A percentile compares a stretch with the other conserved stretches of the same genome.
Conservation (phyloP, 345 rosid species). For the Draba incana region DNA sequence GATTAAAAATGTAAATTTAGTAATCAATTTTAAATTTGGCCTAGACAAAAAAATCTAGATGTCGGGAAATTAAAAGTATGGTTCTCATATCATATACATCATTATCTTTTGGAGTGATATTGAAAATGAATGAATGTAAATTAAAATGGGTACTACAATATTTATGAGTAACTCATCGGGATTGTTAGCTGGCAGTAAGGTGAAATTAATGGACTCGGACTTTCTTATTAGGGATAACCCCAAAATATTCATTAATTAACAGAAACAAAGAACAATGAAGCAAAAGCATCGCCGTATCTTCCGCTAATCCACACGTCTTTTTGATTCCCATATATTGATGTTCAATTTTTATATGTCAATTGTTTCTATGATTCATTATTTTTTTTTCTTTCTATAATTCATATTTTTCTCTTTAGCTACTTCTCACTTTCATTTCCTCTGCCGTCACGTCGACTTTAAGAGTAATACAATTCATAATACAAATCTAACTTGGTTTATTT, state of each 20-base stretch:
- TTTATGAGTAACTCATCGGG: slow-evolving; percentile 43
- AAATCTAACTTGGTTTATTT: too few relatives aligned
- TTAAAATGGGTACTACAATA: slow-evolving; percentile 25
- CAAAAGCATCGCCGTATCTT: slow-evolving; percentile 47
- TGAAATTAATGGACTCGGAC: slow-evolving; percentile 45
- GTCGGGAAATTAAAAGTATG: slow-evolving; percentile 20
- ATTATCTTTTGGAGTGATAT: slow-evolving; percentile 23
- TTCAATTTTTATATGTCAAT: slow-evolving; percentile 24
- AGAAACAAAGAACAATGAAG: slow-evolving; percentile 34
- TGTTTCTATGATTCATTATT: slow-evolving; percentile 32
- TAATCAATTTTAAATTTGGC: neutral
- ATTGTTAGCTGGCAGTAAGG: slow-evolving; percentile 48
- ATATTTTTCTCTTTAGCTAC: slow-evolving; percentile 30
- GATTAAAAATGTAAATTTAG: neutral
- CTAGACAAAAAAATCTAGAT: slow-evolving; percentile 1
- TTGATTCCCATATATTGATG: slow-evolving; percentile 39
- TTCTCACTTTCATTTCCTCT: slow-evolving; percentile 36
- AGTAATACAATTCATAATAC: slow-evolving; percentile 23
- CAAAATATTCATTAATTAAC: slow-evolving; percentile 34
- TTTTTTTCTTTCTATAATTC: slow-evolving; percentile 4
- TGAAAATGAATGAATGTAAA: slow-evolving; percentile 17
- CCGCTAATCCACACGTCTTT: slow-evolving; percentile 49
- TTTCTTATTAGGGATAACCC: slow-evolving; percentile 9
- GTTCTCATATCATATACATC: slow-evolving; percentile 35
- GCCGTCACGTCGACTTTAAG: slow-evolving; percentile 34